A percentile compares a stretch with the other conserved stretches of the same genome.
phyloP scores from a whole-genome alignment of 176 grass and related monocot genomes.

The Carex cristatella region DNA sequence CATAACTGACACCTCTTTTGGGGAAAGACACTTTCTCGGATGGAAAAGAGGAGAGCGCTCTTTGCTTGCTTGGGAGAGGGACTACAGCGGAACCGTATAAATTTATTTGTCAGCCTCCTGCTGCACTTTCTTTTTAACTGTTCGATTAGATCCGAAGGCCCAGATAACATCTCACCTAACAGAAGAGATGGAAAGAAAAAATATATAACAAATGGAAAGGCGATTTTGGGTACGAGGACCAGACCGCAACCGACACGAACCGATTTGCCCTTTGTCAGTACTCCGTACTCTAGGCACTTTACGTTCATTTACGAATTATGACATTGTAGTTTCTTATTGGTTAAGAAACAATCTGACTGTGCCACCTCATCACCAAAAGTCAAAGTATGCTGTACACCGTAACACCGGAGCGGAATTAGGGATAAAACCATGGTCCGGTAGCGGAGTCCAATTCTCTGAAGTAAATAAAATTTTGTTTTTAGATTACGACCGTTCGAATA shows the following conservation, averaged over 20 bases:
- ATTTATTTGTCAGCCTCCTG: too few relatives aligned
- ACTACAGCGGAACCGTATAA: too few relatives aligned
- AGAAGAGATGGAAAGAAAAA: too few relatives aligned
- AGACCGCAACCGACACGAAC: neutral
- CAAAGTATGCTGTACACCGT: neutral
- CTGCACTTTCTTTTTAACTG: too few relatives aligned
- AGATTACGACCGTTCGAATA: too few relatives aligned
- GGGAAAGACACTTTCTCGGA: neutral
- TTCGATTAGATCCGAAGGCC: too few relatives aligned
- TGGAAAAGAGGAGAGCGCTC: neutral
- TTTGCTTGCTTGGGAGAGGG: slow-evolving; percentile 5
- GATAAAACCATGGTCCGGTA: slow-evolving; percentile 10
- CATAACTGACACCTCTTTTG: neutral
- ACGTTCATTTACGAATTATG: neutral
- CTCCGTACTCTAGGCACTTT: neutral
- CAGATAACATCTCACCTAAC: too few relatives aligned
- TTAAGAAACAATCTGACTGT: neutral
- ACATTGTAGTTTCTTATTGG: neutral
- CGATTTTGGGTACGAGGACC: neutral
- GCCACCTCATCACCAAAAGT: neutral
- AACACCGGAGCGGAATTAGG: slow-evolving; percentile 16
- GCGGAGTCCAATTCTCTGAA: too few relatives aligned
- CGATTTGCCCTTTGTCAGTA: neutral
- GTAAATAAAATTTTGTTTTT: too few relatives aligned
- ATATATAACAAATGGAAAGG: too few relatives aligned